A percentile compares a stretch with the other conserved stretches of the same genome.
These are phyloP conservation scores for Chlorella sp. DNA, from an alignment of 139 green algal genomes.

Conservation along the genomic window DNA sequence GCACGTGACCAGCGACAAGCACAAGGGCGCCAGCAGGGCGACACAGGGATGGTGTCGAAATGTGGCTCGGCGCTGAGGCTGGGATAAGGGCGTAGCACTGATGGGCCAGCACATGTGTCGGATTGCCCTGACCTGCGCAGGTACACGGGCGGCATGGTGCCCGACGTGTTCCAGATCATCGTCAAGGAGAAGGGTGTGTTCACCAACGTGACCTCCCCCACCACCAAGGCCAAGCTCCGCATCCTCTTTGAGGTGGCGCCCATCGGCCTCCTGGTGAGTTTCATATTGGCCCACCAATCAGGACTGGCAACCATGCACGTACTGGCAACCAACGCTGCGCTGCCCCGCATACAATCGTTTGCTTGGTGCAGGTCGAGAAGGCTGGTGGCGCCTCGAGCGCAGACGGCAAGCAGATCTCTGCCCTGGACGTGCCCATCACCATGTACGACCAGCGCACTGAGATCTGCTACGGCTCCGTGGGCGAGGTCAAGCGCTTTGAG, in stretches of 20 bases:
- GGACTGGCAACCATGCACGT: not conserved
- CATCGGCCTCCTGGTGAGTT: constrained; percentile 72
- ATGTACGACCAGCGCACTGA: constrained; percentile 83
- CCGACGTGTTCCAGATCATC: constrained; percentile 96
- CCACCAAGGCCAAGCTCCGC: constrained; percentile 94
- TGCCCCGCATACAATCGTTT: not conserved
- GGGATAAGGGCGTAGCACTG: too few species aligned
- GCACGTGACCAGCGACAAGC: not conserved
- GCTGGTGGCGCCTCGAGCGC: constrained; percentile 72
- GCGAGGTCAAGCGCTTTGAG: constrained; percentile 84
- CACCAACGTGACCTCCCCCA: constrained; percentile 88
- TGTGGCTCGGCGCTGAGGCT: too few species aligned
- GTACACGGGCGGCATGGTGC: constrained; percentile 95
- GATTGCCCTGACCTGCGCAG: constrained; percentile 1
- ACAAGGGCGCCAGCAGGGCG: too few species aligned
- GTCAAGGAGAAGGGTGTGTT: constrained; percentile 96
- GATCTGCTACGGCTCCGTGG: constrained; percentile 84
- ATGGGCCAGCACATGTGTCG: too few species aligned
- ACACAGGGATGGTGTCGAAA: too few species aligned
- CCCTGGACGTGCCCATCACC: constrained; percentile 73
- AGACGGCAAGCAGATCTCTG: constrained; percentile 70
- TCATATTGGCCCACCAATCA: too few species aligned
- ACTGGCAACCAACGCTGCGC: not conserved
- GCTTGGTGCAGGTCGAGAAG: constrained; percentile 62
- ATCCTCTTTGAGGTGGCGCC: constrained; percentile 90